These are phyloP conservation scores for Senna tora DNA, from an alignment of 306 rosid species.

Conservation along the genomic window DNA sequence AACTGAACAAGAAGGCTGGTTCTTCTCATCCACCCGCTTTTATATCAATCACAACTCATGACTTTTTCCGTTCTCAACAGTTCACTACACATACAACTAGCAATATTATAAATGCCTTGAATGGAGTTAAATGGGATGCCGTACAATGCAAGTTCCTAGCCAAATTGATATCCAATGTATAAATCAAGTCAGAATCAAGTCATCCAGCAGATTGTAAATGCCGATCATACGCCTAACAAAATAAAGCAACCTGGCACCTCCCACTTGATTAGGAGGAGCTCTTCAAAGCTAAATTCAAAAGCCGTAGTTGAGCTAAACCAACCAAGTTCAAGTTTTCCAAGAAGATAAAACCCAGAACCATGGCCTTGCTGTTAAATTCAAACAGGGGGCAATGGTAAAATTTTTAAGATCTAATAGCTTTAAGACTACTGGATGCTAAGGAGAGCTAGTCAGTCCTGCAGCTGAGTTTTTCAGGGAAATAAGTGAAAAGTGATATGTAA, in stretches of 20 bases:
- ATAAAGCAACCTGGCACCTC: not conserved
- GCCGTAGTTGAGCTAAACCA: not conserved
- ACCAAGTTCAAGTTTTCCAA: constrained; percentile 1
- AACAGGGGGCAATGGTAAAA: not conserved
- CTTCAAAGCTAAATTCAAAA: not conserved
- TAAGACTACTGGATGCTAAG: not conserved
- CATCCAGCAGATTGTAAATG: constrained; percentile 9
- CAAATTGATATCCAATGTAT: not conserved
- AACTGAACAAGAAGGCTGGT: not conserved
- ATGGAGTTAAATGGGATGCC: not conserved
- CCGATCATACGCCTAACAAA: not conserved
- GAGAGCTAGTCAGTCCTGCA: not conserved
- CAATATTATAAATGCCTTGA: not conserved
- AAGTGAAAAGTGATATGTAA: not conserved
- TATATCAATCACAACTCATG: not conserved
- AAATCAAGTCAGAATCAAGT: not conserved
- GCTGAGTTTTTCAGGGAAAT: not conserved
- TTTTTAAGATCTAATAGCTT: not conserved
- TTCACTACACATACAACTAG: not conserved
- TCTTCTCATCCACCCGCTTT: not conserved
- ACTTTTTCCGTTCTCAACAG: not conserved
- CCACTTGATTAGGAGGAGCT: constrained; percentile 18
- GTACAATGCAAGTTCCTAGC: not conserved
- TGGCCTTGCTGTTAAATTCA: not conserved
- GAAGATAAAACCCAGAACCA: not conserved